phyloP scores from a whole-genome alignment of 2,329 filamentous ascomycete species.

The Apiospora marii region DNA sequence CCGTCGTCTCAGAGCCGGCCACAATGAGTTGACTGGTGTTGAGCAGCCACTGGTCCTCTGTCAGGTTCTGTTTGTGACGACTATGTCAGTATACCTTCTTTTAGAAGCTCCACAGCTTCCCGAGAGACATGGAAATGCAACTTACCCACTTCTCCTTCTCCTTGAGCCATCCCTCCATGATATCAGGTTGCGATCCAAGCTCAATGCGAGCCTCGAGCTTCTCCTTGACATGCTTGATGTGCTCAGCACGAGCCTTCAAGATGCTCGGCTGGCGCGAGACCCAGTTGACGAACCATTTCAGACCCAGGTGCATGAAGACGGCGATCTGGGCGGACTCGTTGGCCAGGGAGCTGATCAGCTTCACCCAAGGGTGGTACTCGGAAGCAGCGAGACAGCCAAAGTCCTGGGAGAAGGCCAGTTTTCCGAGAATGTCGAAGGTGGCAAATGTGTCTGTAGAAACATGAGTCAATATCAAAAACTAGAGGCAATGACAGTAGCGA shows the following conservation, averaged over 20 bases:
- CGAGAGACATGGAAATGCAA: constrained; percentile 40
- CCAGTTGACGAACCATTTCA: constrained; percentile 17
- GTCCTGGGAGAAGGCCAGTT: constrained; percentile 18
- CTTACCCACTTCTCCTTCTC: constrained; percentile 51
- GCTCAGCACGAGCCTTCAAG: constrained; percentile 10
- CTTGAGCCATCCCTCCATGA: constrained; percentile 40
- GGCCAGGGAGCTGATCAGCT: constrained; percentile 9
- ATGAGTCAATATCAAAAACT: background rate
- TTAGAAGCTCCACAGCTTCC: too few relatives aligned
- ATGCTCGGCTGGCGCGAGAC: constrained; percentile 7
- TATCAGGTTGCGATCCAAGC: background rate
- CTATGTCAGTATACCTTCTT: too few relatives aligned
- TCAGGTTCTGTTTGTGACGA: background rate
- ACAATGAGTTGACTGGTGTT: constrained; percentile 26
- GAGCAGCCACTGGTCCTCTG: constrained; percentile 4
- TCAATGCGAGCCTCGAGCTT: background rate
- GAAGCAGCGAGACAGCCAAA: constrained; percentile 22
- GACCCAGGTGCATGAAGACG: constrained; percentile 1
- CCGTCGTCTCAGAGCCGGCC: constrained; percentile 56
- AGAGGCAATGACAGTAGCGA: too few relatives aligned
- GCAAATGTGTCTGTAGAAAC: constrained; percentile 1
- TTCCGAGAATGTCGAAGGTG: constrained; percentile 19
- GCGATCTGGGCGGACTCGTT: constrained; percentile 9
- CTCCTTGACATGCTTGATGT: constrained; percentile 18
- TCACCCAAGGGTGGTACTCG: constrained; percentile 25